Conservation (phyloP, 2,329 filamentous ascomycete species). For the Cladosporium sp. region DNA sequence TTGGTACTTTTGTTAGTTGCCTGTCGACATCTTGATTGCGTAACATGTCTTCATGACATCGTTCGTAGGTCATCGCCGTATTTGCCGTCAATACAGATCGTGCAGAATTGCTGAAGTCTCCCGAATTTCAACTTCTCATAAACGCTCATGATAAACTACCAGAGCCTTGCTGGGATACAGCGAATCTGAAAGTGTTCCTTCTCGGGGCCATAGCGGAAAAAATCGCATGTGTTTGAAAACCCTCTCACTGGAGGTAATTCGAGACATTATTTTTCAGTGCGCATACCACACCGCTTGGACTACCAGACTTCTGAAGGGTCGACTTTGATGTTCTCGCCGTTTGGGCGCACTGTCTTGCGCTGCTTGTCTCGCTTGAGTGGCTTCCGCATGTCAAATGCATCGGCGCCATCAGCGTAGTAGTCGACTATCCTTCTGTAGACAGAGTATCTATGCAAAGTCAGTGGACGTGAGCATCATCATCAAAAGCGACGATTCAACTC, state of each 20-base stretch:
- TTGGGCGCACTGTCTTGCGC: conserved; percentile 71
- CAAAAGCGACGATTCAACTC: background rate
- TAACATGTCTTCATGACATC: too few species aligned
- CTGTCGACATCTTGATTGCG: too few species aligned
- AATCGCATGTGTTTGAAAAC: background rate
- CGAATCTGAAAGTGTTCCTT: too few species aligned
- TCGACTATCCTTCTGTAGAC: conserved; percentile 85
- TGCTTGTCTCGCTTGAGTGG: conserved; percentile 78
- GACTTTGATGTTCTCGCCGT: conserved; percentile 78
- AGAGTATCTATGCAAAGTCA: conserved; percentile 58
- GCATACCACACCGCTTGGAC: conserved; percentile 25
- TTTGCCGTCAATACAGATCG: too few species aligned
- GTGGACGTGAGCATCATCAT: background rate
- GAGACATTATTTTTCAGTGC: background rate
- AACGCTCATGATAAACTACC: too few species aligned
- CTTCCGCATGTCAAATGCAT: conserved; percentile 97
- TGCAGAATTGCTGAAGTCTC: too few species aligned
- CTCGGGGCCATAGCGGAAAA: background rate
- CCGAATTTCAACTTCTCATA: too few species aligned
- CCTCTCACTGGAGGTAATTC: background rate
- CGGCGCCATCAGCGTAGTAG: conserved; percentile 94
- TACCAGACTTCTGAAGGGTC: conserved; percentile 84
- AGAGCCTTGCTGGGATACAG: too few species aligned
- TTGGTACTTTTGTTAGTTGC: too few species aligned
- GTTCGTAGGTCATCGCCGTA: too few species aligned